Evolutionary conservation across 2,329 filamentous ascomycete genomes (phyloP).

Genomic region (Colletotrichum karsti): DNA sequence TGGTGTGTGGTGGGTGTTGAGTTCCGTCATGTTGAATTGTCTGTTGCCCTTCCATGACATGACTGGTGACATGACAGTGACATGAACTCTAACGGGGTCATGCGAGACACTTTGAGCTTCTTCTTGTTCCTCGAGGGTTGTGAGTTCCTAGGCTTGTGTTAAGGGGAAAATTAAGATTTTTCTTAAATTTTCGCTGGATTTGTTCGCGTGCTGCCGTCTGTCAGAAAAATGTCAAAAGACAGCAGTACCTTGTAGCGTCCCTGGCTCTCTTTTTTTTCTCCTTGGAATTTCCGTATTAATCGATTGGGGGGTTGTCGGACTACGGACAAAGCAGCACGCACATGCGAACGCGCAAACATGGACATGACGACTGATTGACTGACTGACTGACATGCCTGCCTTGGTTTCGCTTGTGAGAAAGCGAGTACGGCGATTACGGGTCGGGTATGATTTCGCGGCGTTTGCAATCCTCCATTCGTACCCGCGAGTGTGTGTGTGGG

Average conservation of each 20-base stretch:
- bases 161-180: not conserved
- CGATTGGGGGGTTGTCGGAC: not conserved
- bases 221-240: no score
- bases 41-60: no score
- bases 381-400: no score
- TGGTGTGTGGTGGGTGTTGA: not conserved
- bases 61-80: conserved; percentile 14
- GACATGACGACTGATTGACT: no score
- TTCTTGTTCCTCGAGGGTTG: not conserved
- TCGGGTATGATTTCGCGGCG: no score
- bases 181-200: not conserved
- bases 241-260: not conserved
- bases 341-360: not conserved
- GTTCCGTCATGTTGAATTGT: conserved; percentile 15
- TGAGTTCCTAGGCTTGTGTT: not conserved
- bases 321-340: not conserved
- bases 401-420: no score
- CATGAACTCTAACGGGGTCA: conserved; percentile 20
- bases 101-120: conserved; percentile 21
- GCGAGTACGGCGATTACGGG: no score
- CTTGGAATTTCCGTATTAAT: conserved; percentile 4
- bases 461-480: no score
- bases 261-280: conserved; percentile 1
- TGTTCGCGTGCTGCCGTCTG: no score
- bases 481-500: no score